These are phyloP conservation scores for Conoideocrella luteorostrata DNA, from an alignment of 2,329 filamentous ascomycete genomes.

Conservation along the genomic window DNA sequence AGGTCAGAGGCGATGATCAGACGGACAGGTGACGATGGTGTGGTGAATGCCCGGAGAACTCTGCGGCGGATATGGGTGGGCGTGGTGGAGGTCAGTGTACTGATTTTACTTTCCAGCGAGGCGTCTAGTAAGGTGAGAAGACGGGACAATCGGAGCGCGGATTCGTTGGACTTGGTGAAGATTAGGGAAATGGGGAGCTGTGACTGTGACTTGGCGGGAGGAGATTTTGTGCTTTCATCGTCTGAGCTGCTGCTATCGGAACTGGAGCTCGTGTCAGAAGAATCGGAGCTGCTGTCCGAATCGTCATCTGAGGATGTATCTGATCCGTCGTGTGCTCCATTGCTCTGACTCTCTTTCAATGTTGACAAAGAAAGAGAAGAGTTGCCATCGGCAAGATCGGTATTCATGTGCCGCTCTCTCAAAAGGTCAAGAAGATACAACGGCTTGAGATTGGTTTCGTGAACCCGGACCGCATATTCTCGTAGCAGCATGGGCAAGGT, in stretches of 20 bases:
- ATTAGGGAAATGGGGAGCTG: slow-evolving; percentile 55
- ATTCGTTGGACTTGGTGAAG: slow-evolving; percentile 87
- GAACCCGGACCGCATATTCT: slow-evolving; percentile 62
- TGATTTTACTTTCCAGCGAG: slow-evolving; percentile 48
- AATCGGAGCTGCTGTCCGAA: slow-evolving; percentile 23
- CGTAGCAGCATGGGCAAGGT: slow-evolving; percentile 55
- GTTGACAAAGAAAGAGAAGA: not conserved
- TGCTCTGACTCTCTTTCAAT: not conserved
- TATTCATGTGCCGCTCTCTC: slow-evolving; percentile 43
- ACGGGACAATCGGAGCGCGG: slow-evolving; percentile 77
- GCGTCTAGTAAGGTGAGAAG: slow-evolving; percentile 65
- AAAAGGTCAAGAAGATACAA: slow-evolving; percentile 79
- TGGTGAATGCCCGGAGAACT: slow-evolving; percentile 61
- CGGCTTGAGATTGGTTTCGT: slow-evolving; percentile 67
- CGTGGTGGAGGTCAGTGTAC: slow-evolving; percentile 71
- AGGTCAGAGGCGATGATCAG: slow-evolving; percentile 88
- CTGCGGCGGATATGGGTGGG: slow-evolving; percentile 64
- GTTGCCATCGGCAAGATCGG: slow-evolving; percentile 10
- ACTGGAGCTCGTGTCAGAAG: slow-evolving; percentile 28
- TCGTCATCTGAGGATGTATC: slow-evolving; percentile 24
- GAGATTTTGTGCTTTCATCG: no score
- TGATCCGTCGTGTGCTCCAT: slow-evolving; percentile 14
- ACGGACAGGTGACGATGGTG: slow-evolving; percentile 58
- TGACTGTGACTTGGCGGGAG: slow-evolving; percentile 9
- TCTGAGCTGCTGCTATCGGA: slow-evolving; percentile 17